Evolutionary conservation across 2,329 filamentous ascomycete species (phyloP).

Genomic region (Claviceps sp.): DNA sequence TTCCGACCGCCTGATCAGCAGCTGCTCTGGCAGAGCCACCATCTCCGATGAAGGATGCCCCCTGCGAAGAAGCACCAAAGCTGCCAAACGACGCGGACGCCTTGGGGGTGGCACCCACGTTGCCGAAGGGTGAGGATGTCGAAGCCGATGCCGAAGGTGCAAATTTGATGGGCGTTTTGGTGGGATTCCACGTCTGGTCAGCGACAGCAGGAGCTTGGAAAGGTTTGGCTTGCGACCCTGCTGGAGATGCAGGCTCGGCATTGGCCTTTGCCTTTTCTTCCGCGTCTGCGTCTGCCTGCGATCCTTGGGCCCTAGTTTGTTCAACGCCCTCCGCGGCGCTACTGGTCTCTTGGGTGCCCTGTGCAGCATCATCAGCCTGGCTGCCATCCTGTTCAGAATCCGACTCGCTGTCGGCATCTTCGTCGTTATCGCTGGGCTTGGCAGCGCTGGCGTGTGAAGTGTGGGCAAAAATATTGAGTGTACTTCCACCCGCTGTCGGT

Average conservation of each 20-base stretch:
- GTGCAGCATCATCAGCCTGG: constrained; percentile 24
- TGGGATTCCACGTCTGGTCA: constrained; percentile 30
- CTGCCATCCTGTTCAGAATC: constrained; percentile 30
- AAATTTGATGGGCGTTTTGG: constrained; percentile 43
- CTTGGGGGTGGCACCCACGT: constrained; percentile 19
- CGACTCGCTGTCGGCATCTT: constrained; percentile 32
- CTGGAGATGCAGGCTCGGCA: not conserved
- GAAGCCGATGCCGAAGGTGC: constrained; percentile 21
- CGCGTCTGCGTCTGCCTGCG: constrained; percentile 5
- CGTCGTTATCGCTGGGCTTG: constrained; percentile 38
- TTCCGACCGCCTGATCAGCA: constrained; percentile 15
- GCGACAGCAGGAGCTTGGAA: constrained; percentile 15
- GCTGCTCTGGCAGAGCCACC: constrained; percentile 10
- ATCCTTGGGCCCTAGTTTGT: constrained; percentile 1
- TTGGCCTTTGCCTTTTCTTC: not conserved
- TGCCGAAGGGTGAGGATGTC: constrained; percentile 20
- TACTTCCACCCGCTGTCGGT: constrained; percentile 15
- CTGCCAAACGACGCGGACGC: constrained; percentile 19
- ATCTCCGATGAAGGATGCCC: constrained; percentile 16
- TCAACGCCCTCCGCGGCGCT: constrained; percentile 9
- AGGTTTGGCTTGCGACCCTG: not conserved
- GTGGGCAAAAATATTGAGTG: constrained; percentile 45
- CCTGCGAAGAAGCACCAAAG: constrained; percentile 23
- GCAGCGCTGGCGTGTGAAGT: constrained; percentile 43
- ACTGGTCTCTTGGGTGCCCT: constrained; percentile 29